Base-by-base conservation (phyloP, 164 flowering plant genomes). In the Dillenia suffruticosa region DNA sequence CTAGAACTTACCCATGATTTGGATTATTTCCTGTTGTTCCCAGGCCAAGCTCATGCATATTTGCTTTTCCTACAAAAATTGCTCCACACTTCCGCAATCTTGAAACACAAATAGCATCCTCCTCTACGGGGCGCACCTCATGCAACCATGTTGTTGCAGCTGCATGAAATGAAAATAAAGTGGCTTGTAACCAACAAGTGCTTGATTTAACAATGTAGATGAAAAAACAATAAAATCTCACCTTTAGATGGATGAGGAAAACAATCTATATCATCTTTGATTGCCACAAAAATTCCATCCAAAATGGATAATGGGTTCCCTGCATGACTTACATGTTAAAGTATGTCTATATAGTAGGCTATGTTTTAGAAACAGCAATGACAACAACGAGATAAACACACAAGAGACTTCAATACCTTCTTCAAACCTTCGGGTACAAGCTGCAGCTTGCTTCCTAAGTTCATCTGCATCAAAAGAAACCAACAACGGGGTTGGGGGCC, bases 191-290 rank as follows among this genome's bases (percentile, higher is more conserved):
- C 40, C 40, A 32, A 32, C 40, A 4, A 32, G 5, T 32, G 40
- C 40, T 32, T 32, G 40, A 32, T 32, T 32, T 32, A 6, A 32
- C 40, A 32, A 32, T 32, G 40, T 4, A 48, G 15, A 13, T 9
- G 48, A 44, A n/a, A 57, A 15, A 9, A 6, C 32, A n/a, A 1
- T 6, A 44, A 49, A 40, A 49, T 12, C 26, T 64, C 77, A 86
- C 95, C 89, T 64, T 75, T 86, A 40, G 90, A 66, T 54, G 91
- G 93, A 79, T 87, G 73, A 11, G 98, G 98, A 64, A 44, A 75
- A 63, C 87, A 86, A 67, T 88, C 98, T 49, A 94, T 91, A 68
- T 94, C 98, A 81, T 94, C 98, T 84, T 94, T 94, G 69, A 94
- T 82, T 46, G 96, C 96, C 74, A 94, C 71, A 61, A 91, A 87